Conservation (phyloP, 2,329 filamentous ascomycete species). For the Leptoxyphium fumago region DNA sequence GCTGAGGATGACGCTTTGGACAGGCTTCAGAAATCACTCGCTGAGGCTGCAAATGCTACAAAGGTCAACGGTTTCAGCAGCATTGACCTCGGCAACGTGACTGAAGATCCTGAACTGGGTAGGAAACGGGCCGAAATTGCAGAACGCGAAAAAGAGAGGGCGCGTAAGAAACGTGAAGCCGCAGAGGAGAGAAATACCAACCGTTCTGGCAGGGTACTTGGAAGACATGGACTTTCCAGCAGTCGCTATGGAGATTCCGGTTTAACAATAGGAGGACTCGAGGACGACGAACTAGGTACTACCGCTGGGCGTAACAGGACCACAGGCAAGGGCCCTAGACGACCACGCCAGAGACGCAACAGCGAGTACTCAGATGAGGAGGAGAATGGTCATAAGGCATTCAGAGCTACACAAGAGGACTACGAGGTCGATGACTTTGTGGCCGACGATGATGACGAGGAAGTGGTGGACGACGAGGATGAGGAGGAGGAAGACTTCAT, state of each 20-base stretch:
- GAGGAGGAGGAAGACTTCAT: constrained; percentile 32
- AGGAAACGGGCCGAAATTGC: constrained; percentile 59
- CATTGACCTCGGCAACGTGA: constrained; percentile 53
- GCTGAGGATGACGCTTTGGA: constrained; percentile 58
- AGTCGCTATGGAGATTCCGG: constrained; percentile 38
- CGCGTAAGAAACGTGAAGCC: constrained; percentile 51
- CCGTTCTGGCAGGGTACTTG: constrained; percentile 34
- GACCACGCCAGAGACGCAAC: constrained; percentile 20
- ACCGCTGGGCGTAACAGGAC: constrained; percentile 15
- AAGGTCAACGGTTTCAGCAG: constrained; percentile 37
- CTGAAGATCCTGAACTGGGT: constrained; percentile 59
- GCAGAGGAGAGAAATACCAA: constrained; percentile 50
- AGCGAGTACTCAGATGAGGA: constrained; percentile 56
- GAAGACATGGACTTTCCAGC: constrained; percentile 32
- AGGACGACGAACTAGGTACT: constrained; percentile 38
- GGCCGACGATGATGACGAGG: constrained; percentile 58
- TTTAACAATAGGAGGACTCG: constrained; percentile 54
- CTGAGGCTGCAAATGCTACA: constrained; percentile 44
- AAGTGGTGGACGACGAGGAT: constrained; percentile 42
- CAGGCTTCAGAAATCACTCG: constrained; percentile 51
- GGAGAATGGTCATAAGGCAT: constrained; percentile 47
- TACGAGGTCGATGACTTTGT: constrained; percentile 72
- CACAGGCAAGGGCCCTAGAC: constrained; percentile 3
- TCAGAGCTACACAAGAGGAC: constrained; percentile 50
- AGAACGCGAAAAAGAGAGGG: constrained; percentile 58